Evolutionary conservation across 192 early-diverging fungal species (phyloP), one percentile per base, ranked within the genome.

Genomic region (Coemansia nantahalensis): DNA sequence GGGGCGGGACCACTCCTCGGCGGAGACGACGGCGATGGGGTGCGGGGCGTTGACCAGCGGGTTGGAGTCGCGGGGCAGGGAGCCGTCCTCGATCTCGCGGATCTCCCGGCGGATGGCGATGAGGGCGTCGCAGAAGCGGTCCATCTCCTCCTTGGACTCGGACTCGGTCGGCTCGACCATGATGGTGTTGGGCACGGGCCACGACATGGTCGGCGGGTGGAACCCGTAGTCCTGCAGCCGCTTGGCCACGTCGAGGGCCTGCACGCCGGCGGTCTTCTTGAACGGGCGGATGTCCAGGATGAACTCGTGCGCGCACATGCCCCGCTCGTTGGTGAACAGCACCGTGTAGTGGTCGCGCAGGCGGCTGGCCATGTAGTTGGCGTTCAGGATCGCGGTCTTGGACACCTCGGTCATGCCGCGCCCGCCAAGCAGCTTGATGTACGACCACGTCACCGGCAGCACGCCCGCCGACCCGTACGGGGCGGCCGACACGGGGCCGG

Each of bases 91-190:
- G 39, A 99, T 82, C 40, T 87, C 82, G 26, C 83, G 80, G 59
- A 99, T 96, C 80, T 99, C 97, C 41, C 81, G 60, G 41, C 95
- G 92, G 45, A 99, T 99, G 21, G 85, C 68, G 48, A 99, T 93
- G 90, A 99, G 90, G 36, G 97, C 97, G 72, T 97, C 94, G 56
- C 90, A 93, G 85, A 99, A 99, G 33, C 91, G 82, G 77, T 99
- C 97, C 15, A 99, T 75, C 77, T 99, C 97, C 55, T 74, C 83
- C 64, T 87, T 86, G 58, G 83, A 80, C 75, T 99, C 97, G 49
- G 92, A 95, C 68, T 99, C 97, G 41, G 97, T 99, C 15, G 97
- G 97, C 80, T 99, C 97, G 59, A 99, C 87, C 97, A 99, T 99
- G 40, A 99, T 85, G 12, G 97, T 99, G 84, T 97, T 95, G 54